Conservation (phyloP, 2,329 filamentous ascomycete species). For the Alternaria sp. region DNA sequence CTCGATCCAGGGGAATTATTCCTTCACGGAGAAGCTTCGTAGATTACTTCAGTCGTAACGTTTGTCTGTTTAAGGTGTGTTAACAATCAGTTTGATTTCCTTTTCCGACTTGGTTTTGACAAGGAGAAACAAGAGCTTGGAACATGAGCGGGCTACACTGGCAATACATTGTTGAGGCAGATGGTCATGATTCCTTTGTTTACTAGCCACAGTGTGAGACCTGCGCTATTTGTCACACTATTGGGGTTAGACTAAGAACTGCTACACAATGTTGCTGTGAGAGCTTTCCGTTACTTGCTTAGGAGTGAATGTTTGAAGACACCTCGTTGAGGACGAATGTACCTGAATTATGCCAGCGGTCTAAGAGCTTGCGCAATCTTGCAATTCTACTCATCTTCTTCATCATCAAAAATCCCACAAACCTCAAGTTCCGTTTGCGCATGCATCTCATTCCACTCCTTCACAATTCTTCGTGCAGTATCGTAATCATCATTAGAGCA, state of each 20-base stretch:
- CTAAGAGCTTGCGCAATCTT: background rate
- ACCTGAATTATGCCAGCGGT: background rate
- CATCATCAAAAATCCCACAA: background rate
- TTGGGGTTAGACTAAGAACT: background rate
- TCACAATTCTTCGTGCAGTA: background rate
- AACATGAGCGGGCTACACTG: background rate
- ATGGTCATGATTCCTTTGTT: background rate
- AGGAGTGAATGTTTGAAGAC: no score
- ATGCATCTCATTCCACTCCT: background rate
- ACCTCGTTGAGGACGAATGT: no score
- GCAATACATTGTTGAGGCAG: background rate
- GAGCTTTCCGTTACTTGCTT: no score
- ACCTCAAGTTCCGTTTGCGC: background rate
- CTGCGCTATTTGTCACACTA: background rate
- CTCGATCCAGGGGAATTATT: background rate
- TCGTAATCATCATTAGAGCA: background rate
- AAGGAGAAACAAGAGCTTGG: background rate
- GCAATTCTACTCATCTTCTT: background rate
- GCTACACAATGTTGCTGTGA: no score
- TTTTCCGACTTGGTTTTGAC: background rate
- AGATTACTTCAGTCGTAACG: background rate
- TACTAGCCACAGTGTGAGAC: background rate
- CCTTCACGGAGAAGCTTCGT: no score
- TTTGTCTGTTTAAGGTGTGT: background rate
- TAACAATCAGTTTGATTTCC: background rate